These are phyloP conservation scores for Aspergillus oerlinghausenensis DNA, from an alignment of 2,329 filamentous ascomycete species.

Conservation along the genomic window DNA sequence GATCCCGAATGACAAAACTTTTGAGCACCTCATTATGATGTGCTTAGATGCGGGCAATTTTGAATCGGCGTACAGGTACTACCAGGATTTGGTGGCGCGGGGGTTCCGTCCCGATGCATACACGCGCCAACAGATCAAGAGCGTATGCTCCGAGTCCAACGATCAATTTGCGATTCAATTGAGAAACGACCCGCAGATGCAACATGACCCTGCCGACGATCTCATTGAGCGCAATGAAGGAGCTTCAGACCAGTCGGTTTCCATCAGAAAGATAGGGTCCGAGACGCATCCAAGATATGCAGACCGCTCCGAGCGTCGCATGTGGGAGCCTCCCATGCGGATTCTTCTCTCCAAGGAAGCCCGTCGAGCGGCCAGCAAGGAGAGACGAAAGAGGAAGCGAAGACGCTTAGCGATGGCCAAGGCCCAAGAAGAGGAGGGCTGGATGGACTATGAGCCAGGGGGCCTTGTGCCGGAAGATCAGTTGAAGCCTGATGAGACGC, in stretches of 20 bases:
- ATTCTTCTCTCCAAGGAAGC: conserved; percentile 5
- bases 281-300: conserved; percentile 3
- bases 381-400: conserved; percentile 19
- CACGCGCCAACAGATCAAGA: conserved; percentile 24
- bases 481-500: not conserved
- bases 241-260: not conserved
- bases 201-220: conserved; percentile 5
- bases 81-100: conserved; percentile 32
- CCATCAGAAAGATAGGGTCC: not conserved
- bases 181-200: conserved; percentile 26
- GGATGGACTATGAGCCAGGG: conserved; percentile 18
- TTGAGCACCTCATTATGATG: conserved; percentile 57
- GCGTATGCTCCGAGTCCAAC: conserved; percentile 23
- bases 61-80: conserved; percentile 35
- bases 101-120: conserved; percentile 22
- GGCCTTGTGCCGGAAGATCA: conserved; percentile 14
- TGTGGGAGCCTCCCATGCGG: not conserved
- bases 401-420: conserved; percentile 14
- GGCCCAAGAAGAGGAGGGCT: conserved; percentile 18
- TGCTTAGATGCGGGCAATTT: conserved; percentile 44
- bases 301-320: conserved; percentile 3
- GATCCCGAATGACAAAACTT: conserved; percentile 54
- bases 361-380: conserved; percentile 14
- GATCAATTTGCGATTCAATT: conserved; percentile 29
- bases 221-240: not conserved